These are phyloP conservation scores for Cyclotella cryptica DNA, from an alignment of 108 stramenopile species.

Conservation along the genomic window DNA sequence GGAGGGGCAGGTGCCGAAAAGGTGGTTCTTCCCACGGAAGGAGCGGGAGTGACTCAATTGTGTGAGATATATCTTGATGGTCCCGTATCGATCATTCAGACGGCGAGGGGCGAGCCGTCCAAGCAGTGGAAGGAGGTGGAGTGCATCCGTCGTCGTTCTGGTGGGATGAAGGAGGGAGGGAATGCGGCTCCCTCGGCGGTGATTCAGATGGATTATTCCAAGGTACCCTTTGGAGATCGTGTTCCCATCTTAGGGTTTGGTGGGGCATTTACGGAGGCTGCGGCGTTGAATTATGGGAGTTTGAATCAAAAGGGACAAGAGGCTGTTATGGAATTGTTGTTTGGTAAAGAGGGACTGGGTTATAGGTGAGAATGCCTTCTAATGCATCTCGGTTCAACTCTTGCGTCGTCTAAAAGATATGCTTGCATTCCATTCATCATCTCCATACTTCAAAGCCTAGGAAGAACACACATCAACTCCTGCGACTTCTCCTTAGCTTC, in stretches of 20 bases:
- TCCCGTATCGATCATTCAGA: slow-evolving; percentile 58
- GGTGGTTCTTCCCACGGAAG: slow-evolving; percentile 1
- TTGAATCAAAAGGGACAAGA: slow-evolving; percentile 69
- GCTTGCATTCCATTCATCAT: not conserved
- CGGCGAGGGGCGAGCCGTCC: slow-evolving; percentile 61
- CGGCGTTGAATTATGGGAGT: slow-evolving; percentile 85
- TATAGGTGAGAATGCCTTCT: slow-evolving; percentile 51
- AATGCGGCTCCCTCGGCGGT: slow-evolving; percentile 66
- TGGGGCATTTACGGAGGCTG: slow-evolving; percentile 96
- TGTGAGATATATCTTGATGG: slow-evolving; percentile 17
- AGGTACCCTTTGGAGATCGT: slow-evolving; percentile 58
- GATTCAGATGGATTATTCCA: slow-evolving; percentile 56
- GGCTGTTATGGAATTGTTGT: slow-evolving; percentile 88
- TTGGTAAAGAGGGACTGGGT: slow-evolving; percentile 87
- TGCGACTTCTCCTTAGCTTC: slow-evolving; percentile 93
- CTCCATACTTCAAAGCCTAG: slow-evolving; percentile 45
- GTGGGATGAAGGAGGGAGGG: slow-evolving; percentile 21
- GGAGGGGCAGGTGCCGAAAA: too few relatives aligned
- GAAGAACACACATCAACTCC: slow-evolving; percentile 94
- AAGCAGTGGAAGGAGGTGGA: slow-evolving; percentile 73
- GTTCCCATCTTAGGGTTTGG: slow-evolving; percentile 92
- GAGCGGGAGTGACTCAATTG: slow-evolving; percentile 3
- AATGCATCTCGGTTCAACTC: not conserved
- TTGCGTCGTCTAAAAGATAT: not conserved
- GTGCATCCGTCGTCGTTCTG: slow-evolving; percentile 44